phyloP scores from a whole-genome alignment of 2,329 filamentous ascomycete genomes.

The Didymosphaeria variabile region DNA sequence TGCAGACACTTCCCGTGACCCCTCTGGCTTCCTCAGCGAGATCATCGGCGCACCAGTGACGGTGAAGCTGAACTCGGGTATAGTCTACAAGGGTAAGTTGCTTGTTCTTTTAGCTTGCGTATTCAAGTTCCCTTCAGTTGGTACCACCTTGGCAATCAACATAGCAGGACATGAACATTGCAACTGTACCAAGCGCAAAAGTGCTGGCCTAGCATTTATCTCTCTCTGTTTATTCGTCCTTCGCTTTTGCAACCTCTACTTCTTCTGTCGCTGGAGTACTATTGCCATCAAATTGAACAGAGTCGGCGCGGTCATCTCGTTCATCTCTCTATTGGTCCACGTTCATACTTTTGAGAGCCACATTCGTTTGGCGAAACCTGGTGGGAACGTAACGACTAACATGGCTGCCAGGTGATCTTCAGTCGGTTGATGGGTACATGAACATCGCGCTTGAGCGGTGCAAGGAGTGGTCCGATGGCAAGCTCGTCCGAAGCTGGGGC shows the following conservation, averaged over 20 bases:
- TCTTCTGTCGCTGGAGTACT: too few species aligned
- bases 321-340: too few species aligned
- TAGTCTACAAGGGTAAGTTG: constrained; percentile 87
- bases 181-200: too few species aligned
- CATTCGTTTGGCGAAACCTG: not conserved
- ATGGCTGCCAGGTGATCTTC: constrained; percentile 77
- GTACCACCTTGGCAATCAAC: not conserved
- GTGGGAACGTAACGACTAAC: constrained; percentile 14
- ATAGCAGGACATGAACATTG: too few species aligned
- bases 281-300: too few species aligned
- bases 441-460: constrained; percentile 98
- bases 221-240: too few species aligned
- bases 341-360: not conserved
- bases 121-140: not conserved
- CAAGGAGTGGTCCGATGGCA: constrained; percentile 87
- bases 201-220: too few species aligned
- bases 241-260: too few species aligned
- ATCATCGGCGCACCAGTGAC: constrained; percentile 95
- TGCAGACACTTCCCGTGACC: constrained; percentile 82
- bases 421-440: constrained; percentile 99
- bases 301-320: too few species aligned
- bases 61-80: constrained; percentile 98
- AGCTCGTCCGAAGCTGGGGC: constrained; percentile 82
- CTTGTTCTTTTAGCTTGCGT: not conserved
- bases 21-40: constrained; percentile 89